Percentiles rank a stretch among this genome's conserved stretches.
Conservation (phyloP, 2,329 filamentous ascomycete genomes). For the Cercospora zeina region DNA sequence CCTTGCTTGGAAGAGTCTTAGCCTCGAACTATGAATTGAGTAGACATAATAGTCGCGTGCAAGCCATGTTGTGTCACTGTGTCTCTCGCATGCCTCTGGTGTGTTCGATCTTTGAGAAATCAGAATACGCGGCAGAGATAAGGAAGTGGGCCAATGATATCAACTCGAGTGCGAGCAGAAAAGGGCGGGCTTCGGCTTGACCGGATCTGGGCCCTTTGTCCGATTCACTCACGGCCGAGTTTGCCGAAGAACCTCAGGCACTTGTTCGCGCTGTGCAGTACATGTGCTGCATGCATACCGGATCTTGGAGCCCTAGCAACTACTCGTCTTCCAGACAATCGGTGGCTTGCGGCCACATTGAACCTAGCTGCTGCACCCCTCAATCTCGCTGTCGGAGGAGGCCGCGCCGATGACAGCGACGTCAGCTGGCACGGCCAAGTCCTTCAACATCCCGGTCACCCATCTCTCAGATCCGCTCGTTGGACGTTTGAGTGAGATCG, state of each 20-base stretch:
- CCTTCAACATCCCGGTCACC: not conserved
- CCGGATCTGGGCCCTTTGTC: constrained; percentile 1
- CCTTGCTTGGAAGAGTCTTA: constrained; percentile 9
- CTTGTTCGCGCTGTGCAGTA: not conserved
- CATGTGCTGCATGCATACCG: not conserved
- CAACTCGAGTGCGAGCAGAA: not conserved
- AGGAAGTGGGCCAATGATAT: constrained; percentile 7
- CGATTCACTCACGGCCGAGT: not conserved
- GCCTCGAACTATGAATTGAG: not conserved
- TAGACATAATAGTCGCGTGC: not conserved
- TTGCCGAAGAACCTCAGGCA: not conserved
- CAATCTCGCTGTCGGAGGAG: not conserved
- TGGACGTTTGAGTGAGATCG: too few relatives aligned
- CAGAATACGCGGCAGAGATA: constrained; percentile 9
- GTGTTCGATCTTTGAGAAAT: not conserved
- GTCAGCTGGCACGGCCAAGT: constrained; percentile 2
- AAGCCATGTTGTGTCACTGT: not conserved
- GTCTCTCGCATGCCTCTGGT: not conserved
- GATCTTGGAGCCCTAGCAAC: not conserved
- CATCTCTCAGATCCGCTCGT: too few relatives aligned
- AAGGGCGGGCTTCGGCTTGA: constrained; percentile 2
- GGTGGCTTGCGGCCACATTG: not conserved
- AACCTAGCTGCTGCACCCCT: not conserved
- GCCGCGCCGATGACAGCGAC: not conserved
- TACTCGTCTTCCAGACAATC: not conserved